phyloP scores from a whole-genome alignment of 179 eudicot species.

The Gypsophila paniculata region DNA sequence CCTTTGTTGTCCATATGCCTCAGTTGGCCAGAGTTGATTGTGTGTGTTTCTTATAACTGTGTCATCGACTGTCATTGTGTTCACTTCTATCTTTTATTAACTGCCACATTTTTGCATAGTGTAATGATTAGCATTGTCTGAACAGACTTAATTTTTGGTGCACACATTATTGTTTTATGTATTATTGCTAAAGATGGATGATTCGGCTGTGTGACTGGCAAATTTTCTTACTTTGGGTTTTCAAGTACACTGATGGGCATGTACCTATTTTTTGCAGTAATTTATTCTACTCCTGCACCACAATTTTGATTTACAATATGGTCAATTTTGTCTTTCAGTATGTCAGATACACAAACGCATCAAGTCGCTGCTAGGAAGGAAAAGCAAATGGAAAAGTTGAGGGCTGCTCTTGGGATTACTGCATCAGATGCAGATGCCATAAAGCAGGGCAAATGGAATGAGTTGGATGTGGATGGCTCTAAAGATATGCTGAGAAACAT shows the following conservation, averaged over 20 bases:
- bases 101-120: neutral
- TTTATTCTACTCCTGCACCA: neutral
- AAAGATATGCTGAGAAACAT: constrained; percentile 22
- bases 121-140: neutral
- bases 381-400: constrained; percentile 76
- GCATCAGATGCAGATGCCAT: constrained; percentile 29
- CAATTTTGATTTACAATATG: neutral
- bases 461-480: constrained; percentile 17
- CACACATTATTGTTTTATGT: neutral
- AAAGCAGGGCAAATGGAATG: constrained; percentile 27
- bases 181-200: neutral
- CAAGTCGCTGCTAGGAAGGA: constrained; percentile 95
- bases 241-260: neutral
- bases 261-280: neutral
- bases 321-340: constrained; percentile 33
- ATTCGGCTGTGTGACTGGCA: neutral
- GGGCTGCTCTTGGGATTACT: constrained; percentile 75
- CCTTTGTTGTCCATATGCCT: neutral
- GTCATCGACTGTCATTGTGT: neutral
- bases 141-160: neutral
- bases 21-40: neutral
- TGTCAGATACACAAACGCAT: constrained; percentile 90
- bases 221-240: neutral
- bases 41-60: neutral
- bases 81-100: too few relatives aligned